Evolutionary conservation across 371 early-diverging fungal genomes (phyloP).

Genomic region (Rhizomucor miehei): DNA sequence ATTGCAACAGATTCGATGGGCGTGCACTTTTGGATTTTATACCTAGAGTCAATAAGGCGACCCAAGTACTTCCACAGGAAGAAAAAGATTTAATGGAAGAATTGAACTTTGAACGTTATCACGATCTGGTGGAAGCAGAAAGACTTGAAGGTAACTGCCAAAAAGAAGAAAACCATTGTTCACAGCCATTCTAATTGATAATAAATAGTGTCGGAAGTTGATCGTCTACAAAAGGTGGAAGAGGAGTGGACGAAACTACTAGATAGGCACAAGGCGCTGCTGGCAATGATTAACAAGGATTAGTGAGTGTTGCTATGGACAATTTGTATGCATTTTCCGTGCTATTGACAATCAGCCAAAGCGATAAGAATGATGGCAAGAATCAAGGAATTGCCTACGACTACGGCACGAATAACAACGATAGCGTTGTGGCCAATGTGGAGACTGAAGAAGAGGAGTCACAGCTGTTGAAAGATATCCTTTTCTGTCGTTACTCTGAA

Average conservation of each 20-base stretch:
- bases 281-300: slow-evolving; percentile 30
- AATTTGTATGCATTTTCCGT: no score
- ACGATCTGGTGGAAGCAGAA: slow-evolving; percentile 55
- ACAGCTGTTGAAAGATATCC: slow-evolving; percentile 38
- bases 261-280: slow-evolving; percentile 49
- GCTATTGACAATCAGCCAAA: no score
- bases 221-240: slow-evolving; percentile 45
- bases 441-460: slow-evolving; percentile 30
- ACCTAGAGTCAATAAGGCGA: slow-evolving; percentile 25
- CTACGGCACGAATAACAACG: slow-evolving; percentile 29
- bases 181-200: no score
- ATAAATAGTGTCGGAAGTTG: slow-evolving; percentile 43
- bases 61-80: slow-evolving; percentile 17
- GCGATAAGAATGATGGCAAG: slow-evolving; percentile 12
- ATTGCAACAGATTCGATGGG: slow-evolving; percentile 51
- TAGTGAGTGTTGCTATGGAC: neutral
- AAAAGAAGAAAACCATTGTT: neutral
- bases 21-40: slow-evolving; percentile 53
- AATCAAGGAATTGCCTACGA: slow-evolving; percentile 30
- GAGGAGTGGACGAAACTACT: slow-evolving; percentile 53
- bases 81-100: slow-evolving; percentile 45
- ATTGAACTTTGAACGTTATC: slow-evolving; percentile 56
- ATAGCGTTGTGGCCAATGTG: slow-evolving; percentile 7
- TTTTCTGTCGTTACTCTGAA: slow-evolving; percentile 18
- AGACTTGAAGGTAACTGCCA: slow-evolving; percentile 49